Evolutionary conservation across 2,329 filamentous ascomycete genomes (phyloP).

Genomic region (Pseudogymnoascus sp.): DNA sequence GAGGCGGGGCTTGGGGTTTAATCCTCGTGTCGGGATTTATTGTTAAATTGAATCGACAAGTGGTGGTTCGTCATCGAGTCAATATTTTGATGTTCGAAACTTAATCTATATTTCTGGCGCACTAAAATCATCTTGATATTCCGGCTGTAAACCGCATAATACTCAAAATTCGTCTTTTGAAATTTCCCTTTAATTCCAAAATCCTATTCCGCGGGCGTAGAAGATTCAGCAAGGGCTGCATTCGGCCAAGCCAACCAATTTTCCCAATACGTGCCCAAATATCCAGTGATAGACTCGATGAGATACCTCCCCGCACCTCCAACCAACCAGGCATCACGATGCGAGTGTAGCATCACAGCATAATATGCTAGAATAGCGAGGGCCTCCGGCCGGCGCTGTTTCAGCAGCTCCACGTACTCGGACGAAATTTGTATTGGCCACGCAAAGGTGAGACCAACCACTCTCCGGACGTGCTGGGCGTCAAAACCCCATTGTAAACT

Average conservation of each 20-base stretch:
- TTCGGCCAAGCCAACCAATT: constrained; percentile 13
- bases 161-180: background rate
- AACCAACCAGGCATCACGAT: constrained; percentile 22
- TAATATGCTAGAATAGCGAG: constrained; percentile 33
- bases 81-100: background rate
- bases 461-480: background rate
- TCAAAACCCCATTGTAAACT: constrained; percentile 19
- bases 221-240: background rate
- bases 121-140: background rate
- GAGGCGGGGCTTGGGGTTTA: background rate
- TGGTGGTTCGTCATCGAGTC: background rate
- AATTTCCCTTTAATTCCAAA: background rate
- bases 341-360: constrained; percentile 28
- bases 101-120: background rate
- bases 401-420: constrained; percentile 28
- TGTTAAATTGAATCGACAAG: background rate
- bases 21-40: background rate
- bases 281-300: constrained; percentile 19
- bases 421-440: constrained; percentile 32
- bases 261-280: constrained; percentile 18
- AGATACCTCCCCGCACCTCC: constrained; percentile 21
- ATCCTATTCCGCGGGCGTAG: background rate
- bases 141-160: background rate
- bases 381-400: constrained; percentile 28
- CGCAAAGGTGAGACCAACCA: constrained; percentile 22